phyloP scores from a whole-genome alignment of 352 stramenopile genomes.

The Phytophthora constricta region DNA sequence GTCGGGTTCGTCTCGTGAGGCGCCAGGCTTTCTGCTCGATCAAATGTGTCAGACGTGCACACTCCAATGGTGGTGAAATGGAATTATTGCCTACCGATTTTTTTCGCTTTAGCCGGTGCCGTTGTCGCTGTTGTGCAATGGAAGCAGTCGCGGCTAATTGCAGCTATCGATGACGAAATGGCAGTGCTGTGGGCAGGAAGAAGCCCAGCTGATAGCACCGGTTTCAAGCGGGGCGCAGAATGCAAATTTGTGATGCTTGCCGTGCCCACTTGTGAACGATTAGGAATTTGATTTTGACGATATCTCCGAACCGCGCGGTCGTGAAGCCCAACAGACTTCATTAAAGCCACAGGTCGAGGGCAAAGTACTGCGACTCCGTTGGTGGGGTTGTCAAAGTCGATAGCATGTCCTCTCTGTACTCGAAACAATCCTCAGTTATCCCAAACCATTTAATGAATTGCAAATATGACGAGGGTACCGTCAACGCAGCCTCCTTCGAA shows the following conservation, averaged over 20 bases:
- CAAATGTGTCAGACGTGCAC: too few relatives aligned
- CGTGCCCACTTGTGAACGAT: slow-evolving; percentile 58
- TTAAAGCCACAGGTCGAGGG: slow-evolving; percentile 41
- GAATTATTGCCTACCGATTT: slow-evolving; percentile 23
- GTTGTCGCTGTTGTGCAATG: slow-evolving; percentile 44
- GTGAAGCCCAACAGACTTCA: slow-evolving; percentile 58
- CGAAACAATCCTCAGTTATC: neutral
- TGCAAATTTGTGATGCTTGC: slow-evolving; percentile 44
- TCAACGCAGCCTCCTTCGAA: slow-evolving; percentile 67
- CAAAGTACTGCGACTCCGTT: slow-evolving; percentile 43
- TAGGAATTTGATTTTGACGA: slow-evolving; percentile 65
- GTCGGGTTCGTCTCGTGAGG: slow-evolving; percentile 28
- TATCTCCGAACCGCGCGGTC: slow-evolving; percentile 77
- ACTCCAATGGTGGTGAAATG: too few relatives aligned
- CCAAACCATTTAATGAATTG: slow-evolving; percentile 1
- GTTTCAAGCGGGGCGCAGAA: slow-evolving; percentile 22
- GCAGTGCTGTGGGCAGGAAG: slow-evolving; percentile 3
- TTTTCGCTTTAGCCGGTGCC: slow-evolving; percentile 12
- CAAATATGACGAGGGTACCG: slow-evolving; percentile 32
- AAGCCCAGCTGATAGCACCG: slow-evolving; percentile 30
- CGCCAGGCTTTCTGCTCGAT: neutral
- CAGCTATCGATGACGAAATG: neutral
- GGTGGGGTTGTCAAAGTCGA: slow-evolving; percentile 49
- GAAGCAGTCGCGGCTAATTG: slow-evolving; percentile 64
- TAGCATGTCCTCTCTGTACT: slow-evolving; percentile 62